Conservation (phyloP, 23 red algal genomes). For the Gracilaria gracilis region DNA sequence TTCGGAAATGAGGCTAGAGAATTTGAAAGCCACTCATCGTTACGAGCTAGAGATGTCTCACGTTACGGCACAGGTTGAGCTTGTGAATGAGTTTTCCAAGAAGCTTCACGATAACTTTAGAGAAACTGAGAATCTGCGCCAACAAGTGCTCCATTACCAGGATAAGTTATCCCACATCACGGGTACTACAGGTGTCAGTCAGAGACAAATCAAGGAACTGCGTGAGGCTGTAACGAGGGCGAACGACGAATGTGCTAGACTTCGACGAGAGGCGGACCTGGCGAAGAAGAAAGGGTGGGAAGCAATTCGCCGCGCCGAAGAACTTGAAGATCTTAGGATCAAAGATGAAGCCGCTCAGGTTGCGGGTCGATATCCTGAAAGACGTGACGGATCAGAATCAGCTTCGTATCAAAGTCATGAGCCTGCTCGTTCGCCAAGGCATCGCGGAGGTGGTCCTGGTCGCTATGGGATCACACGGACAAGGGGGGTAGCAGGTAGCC, state of each 20-base stretch:
- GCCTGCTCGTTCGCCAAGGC: conserved; percentile 5
- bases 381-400: conserved; percentile 47
- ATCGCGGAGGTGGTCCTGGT: conserved; percentile 37
- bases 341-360: conserved; percentile 39
- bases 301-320: conserved; percentile 57
- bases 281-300: conserved; percentile 61
- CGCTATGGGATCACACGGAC: conserved; percentile 36
- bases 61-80: conserved; percentile 58
- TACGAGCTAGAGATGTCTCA: conserved; percentile 66
- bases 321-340: conserved; percentile 58
- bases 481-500: conserved; percentile 21
- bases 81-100: conserved; percentile 69
- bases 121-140: conserved; percentile 60
- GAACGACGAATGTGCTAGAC: conserved; percentile 61
- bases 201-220: conserved; percentile 65
- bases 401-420: conserved; percentile 50
- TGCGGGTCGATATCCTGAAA: conserved; percentile 43
- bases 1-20: conserved; percentile 50
- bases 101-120: conserved; percentile 73
- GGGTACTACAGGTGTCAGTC: conserved; percentile 58
- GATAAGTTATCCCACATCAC: conserved; percentile 66
- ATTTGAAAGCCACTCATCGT: conserved; percentile 39
- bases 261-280: conserved; percentile 62
- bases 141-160: conserved; percentile 64
- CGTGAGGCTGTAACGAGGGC: conserved; percentile 65